phyloP scores from a whole-genome alignment of 768 basidiomycete species.

The Kwoniella dendrophila region DNA sequence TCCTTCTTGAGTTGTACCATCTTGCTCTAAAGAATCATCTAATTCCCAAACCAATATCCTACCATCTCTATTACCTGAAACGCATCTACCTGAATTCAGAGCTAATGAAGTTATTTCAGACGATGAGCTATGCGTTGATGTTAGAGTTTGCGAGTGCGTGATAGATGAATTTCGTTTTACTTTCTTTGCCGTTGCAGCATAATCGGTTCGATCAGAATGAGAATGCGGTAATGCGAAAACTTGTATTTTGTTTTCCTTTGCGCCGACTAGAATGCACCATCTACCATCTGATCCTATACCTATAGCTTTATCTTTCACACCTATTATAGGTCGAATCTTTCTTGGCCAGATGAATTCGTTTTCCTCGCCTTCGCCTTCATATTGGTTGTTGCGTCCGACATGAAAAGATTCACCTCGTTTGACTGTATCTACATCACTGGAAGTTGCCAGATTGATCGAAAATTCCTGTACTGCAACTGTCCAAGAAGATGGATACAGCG shows the following conservation, averaged over 20 bases:
- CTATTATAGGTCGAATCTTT: constrained; percentile 40
- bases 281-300: constrained; percentile 50
- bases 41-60: constrained; percentile 53
- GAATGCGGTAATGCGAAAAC: constrained; percentile 48
- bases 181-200: background rate
- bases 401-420: constrained; percentile 28
- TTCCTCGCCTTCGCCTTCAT: constrained; percentile 9
- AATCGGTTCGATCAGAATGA: background rate
- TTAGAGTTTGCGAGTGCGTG: constrained; percentile 48
- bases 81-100: constrained; percentile 42
- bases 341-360: constrained; percentile 42
- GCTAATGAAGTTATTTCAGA: constrained; percentile 50
- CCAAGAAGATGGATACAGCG: constrained; percentile 54
- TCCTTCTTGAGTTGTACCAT: too few relatives aligned
- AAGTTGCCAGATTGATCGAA: constrained; percentile 25
- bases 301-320: constrained; percentile 45
- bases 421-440: constrained; percentile 11
- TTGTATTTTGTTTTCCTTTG: constrained; percentile 50
- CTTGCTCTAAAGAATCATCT: too few relatives aligned
- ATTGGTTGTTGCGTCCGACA: constrained; percentile 17
- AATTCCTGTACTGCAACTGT: constrained; percentile 54
- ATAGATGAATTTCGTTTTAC: constrained; percentile 17
- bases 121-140: constrained; percentile 43
- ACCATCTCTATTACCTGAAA: constrained; percentile 51
- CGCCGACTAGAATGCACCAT: constrained; percentile 53